Evolutionary conservation across 306 rosid genomes (phyloP).

Genomic region (Sesbania bispinosa): DNA sequence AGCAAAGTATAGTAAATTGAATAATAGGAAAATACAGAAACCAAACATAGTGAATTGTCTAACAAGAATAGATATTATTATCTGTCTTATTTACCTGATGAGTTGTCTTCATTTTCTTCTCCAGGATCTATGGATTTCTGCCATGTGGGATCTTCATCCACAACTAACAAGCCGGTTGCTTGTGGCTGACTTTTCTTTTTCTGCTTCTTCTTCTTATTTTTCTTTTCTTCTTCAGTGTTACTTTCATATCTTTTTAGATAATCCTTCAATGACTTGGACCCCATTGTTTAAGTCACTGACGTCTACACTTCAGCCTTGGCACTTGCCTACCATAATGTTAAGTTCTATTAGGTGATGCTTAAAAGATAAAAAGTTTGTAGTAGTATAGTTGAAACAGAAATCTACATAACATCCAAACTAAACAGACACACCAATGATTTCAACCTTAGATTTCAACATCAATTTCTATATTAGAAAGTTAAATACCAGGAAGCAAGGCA

Average conservation of each 20-base stretch:
- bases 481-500: not conserved
- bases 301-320: slow-evolving; percentile 23
- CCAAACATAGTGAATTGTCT: not conserved
- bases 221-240: slow-evolving; percentile 49
- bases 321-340: slow-evolving; percentile 8
- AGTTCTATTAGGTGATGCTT: slow-evolving; percentile 9
- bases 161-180: slow-evolving; percentile 55
- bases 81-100: slow-evolving; percentile 41
- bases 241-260: slow-evolving; percentile 69
- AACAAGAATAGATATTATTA: not conserved
- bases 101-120: slow-evolving; percentile 51
- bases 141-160: slow-evolving; percentile 89
- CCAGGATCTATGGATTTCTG: slow-evolving; percentile 65
- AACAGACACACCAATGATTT: not conserved
- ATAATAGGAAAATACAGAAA: not conserved
- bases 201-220: slow-evolving; percentile 38
- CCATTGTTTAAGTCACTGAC: slow-evolving; percentile 34
- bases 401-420: not conserved
- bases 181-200: slow-evolving; percentile 42
- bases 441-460: not conserved
- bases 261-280: slow-evolving; percentile 60
- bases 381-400: not conserved
- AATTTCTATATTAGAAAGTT: not conserved
- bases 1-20: not conserved
- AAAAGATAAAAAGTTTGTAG: not conserved